Evolutionary conservation across 2,329 filamentous ascomycete species (phyloP).

Genomic region (Apiospora arundinis): DNA sequence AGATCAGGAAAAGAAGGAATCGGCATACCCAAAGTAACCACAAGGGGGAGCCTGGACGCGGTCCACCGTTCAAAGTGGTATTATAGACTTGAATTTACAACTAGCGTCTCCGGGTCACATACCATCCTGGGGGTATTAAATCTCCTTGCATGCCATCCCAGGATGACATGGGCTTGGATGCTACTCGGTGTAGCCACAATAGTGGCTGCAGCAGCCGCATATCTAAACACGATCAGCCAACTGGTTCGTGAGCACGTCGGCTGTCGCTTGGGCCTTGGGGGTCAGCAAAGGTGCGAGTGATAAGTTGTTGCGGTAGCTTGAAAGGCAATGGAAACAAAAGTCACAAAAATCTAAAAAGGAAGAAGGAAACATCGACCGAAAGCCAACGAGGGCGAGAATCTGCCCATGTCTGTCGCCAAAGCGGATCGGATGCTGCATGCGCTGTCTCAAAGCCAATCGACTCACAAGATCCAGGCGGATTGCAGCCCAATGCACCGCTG

Average conservation of each 20-base stretch:
- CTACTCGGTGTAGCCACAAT: not conserved
- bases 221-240: not conserved
- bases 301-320: not conserved
- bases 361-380: no score
- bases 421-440: not conserved
- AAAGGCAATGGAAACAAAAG: not conserved
- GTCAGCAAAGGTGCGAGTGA: not conserved
- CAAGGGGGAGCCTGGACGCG: not conserved
- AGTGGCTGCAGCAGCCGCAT: not conserved
- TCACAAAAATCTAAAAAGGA: not conserved
- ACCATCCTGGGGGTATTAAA: not conserved
- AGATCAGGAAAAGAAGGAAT: not conserved
- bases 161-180: not conserved
- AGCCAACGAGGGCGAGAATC: not conserved
- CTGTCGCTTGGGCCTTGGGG: not conserved
- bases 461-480: not conserved
- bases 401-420: not conserved
- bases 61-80: not conserved
- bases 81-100: not conserved
- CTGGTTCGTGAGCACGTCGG: not conserved
- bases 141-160: not conserved
- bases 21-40: not conserved
- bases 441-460: conserved; percentile 3
- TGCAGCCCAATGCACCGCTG: not conserved
- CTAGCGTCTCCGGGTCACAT: not conserved